phyloP scores from a whole-genome alignment of 2,329 filamentous ascomycete species.

The Fusarium sp. region DNA sequence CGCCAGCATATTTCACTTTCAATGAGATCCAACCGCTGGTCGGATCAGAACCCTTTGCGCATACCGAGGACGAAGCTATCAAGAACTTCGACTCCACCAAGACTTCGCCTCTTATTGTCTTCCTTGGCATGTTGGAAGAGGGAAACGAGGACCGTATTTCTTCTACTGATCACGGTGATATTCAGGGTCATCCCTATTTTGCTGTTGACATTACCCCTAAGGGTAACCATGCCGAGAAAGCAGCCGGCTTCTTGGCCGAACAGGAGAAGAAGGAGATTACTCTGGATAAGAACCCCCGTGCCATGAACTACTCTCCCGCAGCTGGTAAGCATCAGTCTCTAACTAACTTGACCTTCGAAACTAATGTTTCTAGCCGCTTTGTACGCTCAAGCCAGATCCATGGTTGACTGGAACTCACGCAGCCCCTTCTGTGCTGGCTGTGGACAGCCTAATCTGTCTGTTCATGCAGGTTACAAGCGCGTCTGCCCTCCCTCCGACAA shows the following conservation, averaged over 20 bases:
- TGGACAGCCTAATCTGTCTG: slow-evolving; percentile 81
- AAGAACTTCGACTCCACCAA: slow-evolving; percentile 77
- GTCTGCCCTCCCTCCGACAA: slow-evolving; percentile 79
- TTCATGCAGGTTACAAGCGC: slow-evolving; percentile 84
- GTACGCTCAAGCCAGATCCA: slow-evolving; percentile 86
- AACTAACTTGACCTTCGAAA: neutral
- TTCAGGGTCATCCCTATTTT: slow-evolving; percentile 86
- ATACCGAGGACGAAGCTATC: slow-evolving; percentile 77
- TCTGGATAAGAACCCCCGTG: slow-evolving; percentile 75
- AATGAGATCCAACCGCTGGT: slow-evolving; percentile 77
- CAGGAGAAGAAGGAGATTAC: slow-evolving; percentile 67
- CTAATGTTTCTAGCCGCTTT: slow-evolving; percentile 74
- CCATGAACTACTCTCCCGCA: slow-evolving; percentile 68
- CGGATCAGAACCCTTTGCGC: slow-evolving; percentile 75
- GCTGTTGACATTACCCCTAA: slow-evolving; percentile 87
- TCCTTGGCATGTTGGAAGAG: slow-evolving; percentile 82
- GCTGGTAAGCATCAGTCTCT: slow-evolving; percentile 62
- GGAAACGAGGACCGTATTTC: slow-evolving; percentile 57
- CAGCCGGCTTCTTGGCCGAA: slow-evolving; percentile 58
- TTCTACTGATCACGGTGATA: slow-evolving; percentile 68
- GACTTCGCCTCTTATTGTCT: slow-evolving; percentile 78
- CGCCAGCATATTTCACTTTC: slow-evolving; percentile 75
- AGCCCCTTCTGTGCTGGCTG: slow-evolving; percentile 94
- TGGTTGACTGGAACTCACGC: slow-evolving; percentile 93
- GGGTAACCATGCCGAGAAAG: slow-evolving; percentile 70